Evolutionary conservation across 495 filamentous ascomycete genomes (phyloP).

Genomic region (Penicillium maclennaniae): DNA sequence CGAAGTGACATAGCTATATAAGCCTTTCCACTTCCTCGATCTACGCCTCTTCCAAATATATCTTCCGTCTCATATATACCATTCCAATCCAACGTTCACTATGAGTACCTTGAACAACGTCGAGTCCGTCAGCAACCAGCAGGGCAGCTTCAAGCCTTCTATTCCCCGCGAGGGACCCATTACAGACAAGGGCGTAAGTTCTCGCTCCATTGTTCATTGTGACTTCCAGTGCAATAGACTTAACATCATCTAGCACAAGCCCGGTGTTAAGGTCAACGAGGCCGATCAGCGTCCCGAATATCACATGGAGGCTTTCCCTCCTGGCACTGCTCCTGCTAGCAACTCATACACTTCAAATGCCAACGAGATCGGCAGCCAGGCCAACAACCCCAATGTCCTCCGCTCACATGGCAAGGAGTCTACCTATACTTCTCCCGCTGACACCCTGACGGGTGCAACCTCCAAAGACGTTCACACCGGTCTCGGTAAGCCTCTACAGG

Average conservation of each 20-base stretch:
- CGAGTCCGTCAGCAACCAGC: constrained; percentile 45
- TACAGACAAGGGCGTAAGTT: constrained; percentile 52
- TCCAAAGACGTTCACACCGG: constrained; percentile 58
- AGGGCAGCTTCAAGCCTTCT: constrained; percentile 26
- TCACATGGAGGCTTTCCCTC: constrained; percentile 53
- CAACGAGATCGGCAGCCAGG: constrained; percentile 42
- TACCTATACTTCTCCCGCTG: constrained; percentile 40
- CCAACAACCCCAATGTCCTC: constrained; percentile 40
- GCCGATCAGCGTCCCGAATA: constrained; percentile 62
- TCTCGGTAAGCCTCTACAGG: constrained; percentile 57
- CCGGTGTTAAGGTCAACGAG: constrained; percentile 55
- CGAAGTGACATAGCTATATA: not conserved
- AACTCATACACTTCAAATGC: constrained; percentile 58
- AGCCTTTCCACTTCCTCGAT: not conserved
- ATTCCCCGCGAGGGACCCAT: constrained; percentile 50
- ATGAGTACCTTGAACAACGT: constrained; percentile 55
- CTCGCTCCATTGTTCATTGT: too few relatives aligned
- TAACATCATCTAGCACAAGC: constrained; percentile 54
- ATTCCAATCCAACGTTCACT: constrained; percentile 15
- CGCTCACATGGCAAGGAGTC: constrained; percentile 42
- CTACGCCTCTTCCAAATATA: not conserved
- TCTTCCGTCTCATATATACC: not conserved
- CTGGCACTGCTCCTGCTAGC: constrained; percentile 62
- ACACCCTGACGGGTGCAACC: constrained; percentile 61
- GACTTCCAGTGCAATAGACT: not conserved